Conservation (phyloP, 306 rosid species). For the Castanospermum australe region DNA sequence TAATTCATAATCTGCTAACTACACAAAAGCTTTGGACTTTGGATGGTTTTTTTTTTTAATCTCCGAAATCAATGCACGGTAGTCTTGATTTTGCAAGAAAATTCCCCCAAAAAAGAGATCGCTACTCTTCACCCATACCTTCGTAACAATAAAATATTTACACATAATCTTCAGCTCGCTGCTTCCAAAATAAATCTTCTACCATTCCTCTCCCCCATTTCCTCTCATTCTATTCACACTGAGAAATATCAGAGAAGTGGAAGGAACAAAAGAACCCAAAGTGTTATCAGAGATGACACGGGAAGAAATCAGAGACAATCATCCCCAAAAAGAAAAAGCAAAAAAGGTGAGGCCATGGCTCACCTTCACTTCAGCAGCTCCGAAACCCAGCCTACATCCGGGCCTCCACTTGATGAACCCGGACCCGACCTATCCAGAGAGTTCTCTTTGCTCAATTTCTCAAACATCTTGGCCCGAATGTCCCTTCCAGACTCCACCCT, state of each 20-base stretch:
- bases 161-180: slow-evolving; percentile 27
- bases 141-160: slow-evolving; percentile 34
- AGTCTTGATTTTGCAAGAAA: slow-evolving; percentile 12
- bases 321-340: neutral
- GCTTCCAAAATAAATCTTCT: slow-evolving; percentile 37
- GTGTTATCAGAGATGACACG: slow-evolving; percentile 4
- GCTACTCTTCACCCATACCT: slow-evolving; percentile 47
- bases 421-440: slow-evolving; percentile 47
- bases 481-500: slow-evolving; percentile 91
- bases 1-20: slow-evolving; percentile 29
- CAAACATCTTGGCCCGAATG: slow-evolving; percentile 76
- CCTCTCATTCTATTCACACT: slow-evolving; percentile 41
- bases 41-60: neutral
- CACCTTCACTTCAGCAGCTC: slow-evolving; percentile 60
- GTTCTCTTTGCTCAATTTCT: slow-evolving; percentile 79
- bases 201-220: slow-evolving; percentile 1
- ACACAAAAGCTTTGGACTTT: slow-evolving; percentile 25
- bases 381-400: slow-evolving; percentile 87
- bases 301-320: neutral
- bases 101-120: slow-evolving; percentile 38
- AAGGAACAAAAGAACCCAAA: slow-evolving; percentile 28
- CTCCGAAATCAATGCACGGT: slow-evolving; percentile 30
- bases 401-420: slow-evolving; percentile 29
- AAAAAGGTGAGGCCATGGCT: neutral
- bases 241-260: slow-evolving; percentile 3